These are phyloP conservation scores for Dunaliella primolecta DNA, from an alignment of 139 green algal genomes.

Conservation along the genomic window DNA sequence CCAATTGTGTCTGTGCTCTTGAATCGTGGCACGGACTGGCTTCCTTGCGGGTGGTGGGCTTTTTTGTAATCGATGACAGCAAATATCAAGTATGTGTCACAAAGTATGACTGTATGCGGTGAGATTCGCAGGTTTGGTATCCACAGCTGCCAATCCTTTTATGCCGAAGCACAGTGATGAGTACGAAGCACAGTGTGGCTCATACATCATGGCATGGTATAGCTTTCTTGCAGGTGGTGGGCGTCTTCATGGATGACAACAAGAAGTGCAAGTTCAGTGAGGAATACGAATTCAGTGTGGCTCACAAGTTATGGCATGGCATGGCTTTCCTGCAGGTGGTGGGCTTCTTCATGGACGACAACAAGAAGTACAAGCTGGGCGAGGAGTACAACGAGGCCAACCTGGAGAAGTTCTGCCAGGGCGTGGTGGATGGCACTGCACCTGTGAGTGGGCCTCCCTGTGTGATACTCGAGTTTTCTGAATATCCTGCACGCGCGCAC, in stretches of 20 bases:
- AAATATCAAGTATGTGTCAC: no score
- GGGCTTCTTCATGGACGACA: conserved; percentile 67
- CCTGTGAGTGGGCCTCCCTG: not conserved
- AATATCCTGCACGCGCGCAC: no score
- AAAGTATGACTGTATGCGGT: no score
- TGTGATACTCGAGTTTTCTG: no score
- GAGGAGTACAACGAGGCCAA: conserved; percentile 40
- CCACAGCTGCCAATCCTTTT: no score
- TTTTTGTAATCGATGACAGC: conserved; percentile 61
- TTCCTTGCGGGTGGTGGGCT: conserved; percentile 57
- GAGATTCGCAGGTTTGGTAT: no score
- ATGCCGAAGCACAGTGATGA: no score
- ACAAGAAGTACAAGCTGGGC: conserved; percentile 58
- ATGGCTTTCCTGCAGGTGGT: conserved; percentile 52
- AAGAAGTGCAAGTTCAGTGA: conserved; percentile 55
- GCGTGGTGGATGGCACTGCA: conserved; percentile 52
- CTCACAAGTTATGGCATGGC: conserved; percentile 48
- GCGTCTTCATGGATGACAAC: conserved; percentile 66
- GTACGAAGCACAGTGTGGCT: not conserved
- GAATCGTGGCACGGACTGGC: conserved; percentile 52
- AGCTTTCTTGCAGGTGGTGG: conserved; percentile 45
- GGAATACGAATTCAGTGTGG: conserved; percentile 36
- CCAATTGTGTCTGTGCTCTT: no score
- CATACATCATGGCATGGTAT: not conserved
- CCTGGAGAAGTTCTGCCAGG: conserved; percentile 51